phyloP scores from a whole-genome alignment of 78 protist genomes.

The Tieghemostelium lacteum region DNA sequence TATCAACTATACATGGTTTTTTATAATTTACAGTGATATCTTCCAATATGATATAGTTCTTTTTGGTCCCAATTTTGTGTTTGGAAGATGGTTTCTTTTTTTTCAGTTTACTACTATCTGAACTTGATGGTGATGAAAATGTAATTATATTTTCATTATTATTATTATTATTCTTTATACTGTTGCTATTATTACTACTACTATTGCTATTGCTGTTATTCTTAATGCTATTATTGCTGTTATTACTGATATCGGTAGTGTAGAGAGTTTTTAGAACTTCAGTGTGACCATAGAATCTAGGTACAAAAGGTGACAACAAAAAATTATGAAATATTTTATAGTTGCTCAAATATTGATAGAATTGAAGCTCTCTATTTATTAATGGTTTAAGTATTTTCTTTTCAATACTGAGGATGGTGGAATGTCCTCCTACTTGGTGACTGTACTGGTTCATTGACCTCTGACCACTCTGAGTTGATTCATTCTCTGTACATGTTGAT shows the following conservation, averaged over 20 bases:
- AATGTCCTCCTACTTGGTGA: constrained; percentile 77
- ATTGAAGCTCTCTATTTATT: constrained; percentile 43
- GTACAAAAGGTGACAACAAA: constrained; percentile 18
- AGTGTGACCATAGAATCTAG: constrained; percentile 21
- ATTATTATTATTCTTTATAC: not conserved
- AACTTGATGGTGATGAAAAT: not conserved
- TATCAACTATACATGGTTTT: constrained; percentile 64
- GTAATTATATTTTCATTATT: not conserved
- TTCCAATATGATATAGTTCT: constrained; percentile 33
- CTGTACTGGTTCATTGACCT: constrained; percentile 21
- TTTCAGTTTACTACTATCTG: not conserved
- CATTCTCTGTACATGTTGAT: not conserved
- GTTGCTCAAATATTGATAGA: constrained; percentile 15
- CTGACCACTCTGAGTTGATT: not conserved
- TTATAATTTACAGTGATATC: constrained; percentile 38
- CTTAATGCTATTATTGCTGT: too few relatives aligned
- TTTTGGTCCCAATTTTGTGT: constrained; percentile 38
- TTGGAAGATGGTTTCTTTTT: constrained; percentile 19
- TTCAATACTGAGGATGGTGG: constrained; percentile 36
- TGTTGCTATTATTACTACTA: constrained; percentile 18
- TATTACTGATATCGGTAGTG: too few relatives aligned
- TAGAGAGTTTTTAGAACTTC: constrained; percentile 15
- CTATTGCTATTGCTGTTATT: not conserved
- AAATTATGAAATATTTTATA: constrained; percentile 11
- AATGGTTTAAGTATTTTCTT: constrained; percentile 54